Conservation (phyloP, 805 yeast genomes). For the Kluyveromyces nonfermentans region DNA sequence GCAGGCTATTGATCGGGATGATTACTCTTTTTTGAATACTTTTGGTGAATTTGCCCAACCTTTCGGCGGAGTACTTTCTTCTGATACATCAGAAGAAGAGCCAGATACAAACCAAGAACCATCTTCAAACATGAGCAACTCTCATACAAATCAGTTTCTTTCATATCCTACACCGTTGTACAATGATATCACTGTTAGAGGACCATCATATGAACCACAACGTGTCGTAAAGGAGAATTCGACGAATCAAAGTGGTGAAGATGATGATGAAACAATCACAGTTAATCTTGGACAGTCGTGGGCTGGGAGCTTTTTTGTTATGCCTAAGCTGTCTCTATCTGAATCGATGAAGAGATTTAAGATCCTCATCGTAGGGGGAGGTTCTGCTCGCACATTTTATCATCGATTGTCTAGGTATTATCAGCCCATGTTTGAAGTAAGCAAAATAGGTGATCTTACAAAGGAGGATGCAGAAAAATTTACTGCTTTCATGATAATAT, state of each 20-base stretch:
- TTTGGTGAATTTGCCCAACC: conserved; percentile 7
- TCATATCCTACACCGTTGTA: background rate
- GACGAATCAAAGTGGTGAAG: conserved; percentile 4
- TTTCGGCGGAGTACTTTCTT: conserved; percentile 17
- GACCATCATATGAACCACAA: background rate
- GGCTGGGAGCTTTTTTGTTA: conserved; percentile 22
- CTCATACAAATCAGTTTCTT: background rate
- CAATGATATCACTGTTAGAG: background rate
- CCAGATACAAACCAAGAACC: conserved; percentile 11
- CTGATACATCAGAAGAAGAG: conserved; percentile 29
- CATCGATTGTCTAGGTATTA: conserved; percentile 18
- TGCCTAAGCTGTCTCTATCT: conserved; percentile 24
- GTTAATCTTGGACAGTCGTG: conserved; percentile 20
- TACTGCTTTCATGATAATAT: conserved; percentile 16
- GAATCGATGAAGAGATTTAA: conserved; percentile 15
- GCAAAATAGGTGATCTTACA: conserved; percentile 13
- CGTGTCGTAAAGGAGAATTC: background rate
- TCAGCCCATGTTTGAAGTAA: conserved; percentile 16
- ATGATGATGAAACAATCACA: conserved; percentile 17
- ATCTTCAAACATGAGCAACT: conserved; percentile 5
- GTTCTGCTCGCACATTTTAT: conserved; percentile 18
- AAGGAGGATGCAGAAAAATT: conserved; percentile 9
- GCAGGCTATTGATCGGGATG: conserved; percentile 20
- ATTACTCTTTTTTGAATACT: conserved; percentile 13
- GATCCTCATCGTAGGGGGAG: conserved; percentile 19